Conservation (phyloP, 169 alveolate species). For the Plasmodium gallinaceum region DNA sequence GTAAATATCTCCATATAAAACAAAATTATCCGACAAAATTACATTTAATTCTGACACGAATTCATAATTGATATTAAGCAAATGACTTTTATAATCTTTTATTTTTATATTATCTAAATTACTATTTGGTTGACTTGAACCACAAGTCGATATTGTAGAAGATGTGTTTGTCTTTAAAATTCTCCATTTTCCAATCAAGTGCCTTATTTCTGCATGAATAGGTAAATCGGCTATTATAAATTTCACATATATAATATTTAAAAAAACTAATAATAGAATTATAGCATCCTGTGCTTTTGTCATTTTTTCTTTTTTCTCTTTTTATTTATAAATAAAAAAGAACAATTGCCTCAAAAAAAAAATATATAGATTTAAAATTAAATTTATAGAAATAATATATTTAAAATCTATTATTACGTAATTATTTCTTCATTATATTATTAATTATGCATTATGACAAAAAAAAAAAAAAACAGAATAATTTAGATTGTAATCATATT, state of each 20-base stretch:
- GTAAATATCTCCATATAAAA: slow-evolving; percentile 46
- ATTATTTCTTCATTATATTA: too few relatives aligned
- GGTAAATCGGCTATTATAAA: slow-evolving; percentile 62
- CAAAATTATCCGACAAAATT: slow-evolving; percentile 64
- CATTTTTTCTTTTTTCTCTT: slow-evolving; percentile 23
- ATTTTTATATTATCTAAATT: slow-evolving; percentile 45
- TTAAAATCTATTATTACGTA: too few relatives aligned
- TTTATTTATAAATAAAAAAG: too few relatives aligned
- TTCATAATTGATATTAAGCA: slow-evolving; percentile 23
- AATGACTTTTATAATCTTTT: slow-evolving; percentile 40
- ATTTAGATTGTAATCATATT: too few relatives aligned
- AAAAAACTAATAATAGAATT: slow-evolving; percentile 18
- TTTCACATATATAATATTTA: slow-evolving; percentile 27
- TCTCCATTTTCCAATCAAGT: slow-evolving; percentile 74
- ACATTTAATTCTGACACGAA: slow-evolving; percentile 41
- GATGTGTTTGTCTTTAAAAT: slow-evolving; percentile 32
- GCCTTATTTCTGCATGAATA: slow-evolving; percentile 35
- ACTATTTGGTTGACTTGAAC: slow-evolving; percentile 71
- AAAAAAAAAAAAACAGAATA: too few relatives aligned
- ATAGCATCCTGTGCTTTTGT: neutral
- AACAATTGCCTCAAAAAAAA: too few relatives aligned
- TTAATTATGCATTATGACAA: too few relatives aligned
- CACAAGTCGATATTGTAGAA: slow-evolving; percentile 48
- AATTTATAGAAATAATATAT: too few relatives aligned
- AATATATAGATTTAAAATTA: too few relatives aligned